Evolutionary conservation across 257 asterid species (phyloP).

Genomic region (Ilex aquifolium): DNA sequence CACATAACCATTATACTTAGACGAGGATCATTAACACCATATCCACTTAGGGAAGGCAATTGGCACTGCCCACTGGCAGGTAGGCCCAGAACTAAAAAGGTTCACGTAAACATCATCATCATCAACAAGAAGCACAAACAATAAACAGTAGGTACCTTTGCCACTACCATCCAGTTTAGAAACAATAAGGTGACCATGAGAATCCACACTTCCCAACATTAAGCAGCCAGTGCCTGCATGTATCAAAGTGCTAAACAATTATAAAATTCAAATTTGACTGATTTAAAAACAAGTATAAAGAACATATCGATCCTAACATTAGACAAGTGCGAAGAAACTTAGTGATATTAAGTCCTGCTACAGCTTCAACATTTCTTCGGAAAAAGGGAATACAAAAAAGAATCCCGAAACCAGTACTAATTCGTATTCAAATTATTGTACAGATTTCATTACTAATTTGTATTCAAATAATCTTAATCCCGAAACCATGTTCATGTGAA

Average conservation of each 20-base stretch:
- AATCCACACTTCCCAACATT: conserved; percentile 86
- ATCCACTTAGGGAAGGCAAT: too few species aligned
- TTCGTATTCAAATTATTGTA: too few species aligned
- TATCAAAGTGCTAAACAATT: conserved; percentile 1
- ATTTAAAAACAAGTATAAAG: background rate
- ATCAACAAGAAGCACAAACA: background rate
- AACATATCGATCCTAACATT: background rate
- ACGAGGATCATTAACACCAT: too few species aligned
- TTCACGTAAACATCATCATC: too few species aligned
- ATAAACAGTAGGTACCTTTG: conserved; percentile 32
- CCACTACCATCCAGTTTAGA: conserved; percentile 52
- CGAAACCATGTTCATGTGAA: too few species aligned
- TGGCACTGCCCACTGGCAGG: too few species aligned
- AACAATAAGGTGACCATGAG: conserved; percentile 80
- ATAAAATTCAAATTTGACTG: conserved; percentile 4
- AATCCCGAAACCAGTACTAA: too few species aligned
- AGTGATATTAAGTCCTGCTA: background rate
- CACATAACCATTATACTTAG: too few species aligned
- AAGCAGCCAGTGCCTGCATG: conserved; percentile 51
- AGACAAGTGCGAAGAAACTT: background rate
- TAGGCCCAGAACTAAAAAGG: too few species aligned
- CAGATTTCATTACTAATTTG: too few species aligned
- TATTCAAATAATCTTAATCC: too few species aligned
- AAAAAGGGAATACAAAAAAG: background rate
- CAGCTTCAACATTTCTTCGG: background rate